A percentile compares a stretch with the other conserved stretches of the same genome.
Evolutionary conservation across 2,329 filamentous ascomycete genomes (phyloP).

Genomic region (Aspergillus pseudonomiae): DNA sequence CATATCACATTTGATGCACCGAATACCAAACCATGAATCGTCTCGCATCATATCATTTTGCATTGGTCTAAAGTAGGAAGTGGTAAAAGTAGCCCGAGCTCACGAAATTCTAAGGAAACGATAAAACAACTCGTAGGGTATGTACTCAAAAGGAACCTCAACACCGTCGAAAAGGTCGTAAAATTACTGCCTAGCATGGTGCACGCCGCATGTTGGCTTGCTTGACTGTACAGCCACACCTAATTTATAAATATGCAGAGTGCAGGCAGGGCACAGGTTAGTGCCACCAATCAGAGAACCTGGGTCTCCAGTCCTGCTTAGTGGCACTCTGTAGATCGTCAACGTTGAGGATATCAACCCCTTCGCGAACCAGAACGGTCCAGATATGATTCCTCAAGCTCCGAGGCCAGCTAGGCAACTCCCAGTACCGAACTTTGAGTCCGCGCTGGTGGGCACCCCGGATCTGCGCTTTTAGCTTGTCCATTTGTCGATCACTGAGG

Average conservation of each 20-base stretch:
- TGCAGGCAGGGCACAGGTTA: conserved; percentile 13
- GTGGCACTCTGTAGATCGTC: conserved; percentile 58
- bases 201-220: neutral
- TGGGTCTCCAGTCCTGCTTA: conserved; percentile 50
- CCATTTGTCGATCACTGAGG: conserved; percentile 50
- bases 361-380: conserved; percentile 56
- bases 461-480: conserved; percentile 55
- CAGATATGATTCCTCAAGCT: conserved; percentile 58
- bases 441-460: conserved; percentile 54
- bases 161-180: neutral
- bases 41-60: neutral
- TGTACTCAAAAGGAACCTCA: conserved; percentile 5
- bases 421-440: conserved; percentile 61
- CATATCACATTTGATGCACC: neutral
- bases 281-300: conserved; percentile 37
- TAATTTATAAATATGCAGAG: neutral
- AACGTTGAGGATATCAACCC: conserved; percentile 60
- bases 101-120: neutral
- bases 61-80: neutral
- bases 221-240: neutral
- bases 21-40: neutral
- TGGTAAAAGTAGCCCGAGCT: neutral
- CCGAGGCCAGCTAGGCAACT: conserved; percentile 58
- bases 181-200: neutral
- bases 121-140: neutral